A percentile compares a stretch with the other conserved stretches of the same genome.
Evolutionary conservation across 176 grass and related monocot genomes (phyloP).

Genomic region (Cenchrus purpureus): DNA sequence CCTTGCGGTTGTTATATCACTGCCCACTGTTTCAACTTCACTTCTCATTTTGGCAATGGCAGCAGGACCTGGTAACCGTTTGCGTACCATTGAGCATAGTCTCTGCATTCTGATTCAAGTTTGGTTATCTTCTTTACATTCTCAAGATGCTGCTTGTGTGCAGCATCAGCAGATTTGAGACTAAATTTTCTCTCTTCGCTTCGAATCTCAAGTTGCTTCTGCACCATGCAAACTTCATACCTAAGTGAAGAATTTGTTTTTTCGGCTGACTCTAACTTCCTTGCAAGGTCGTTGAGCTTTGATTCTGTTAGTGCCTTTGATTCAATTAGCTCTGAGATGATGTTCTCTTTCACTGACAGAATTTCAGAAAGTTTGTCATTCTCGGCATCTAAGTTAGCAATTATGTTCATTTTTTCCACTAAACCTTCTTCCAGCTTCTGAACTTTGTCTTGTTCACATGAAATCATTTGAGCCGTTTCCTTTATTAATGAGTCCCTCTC

Average conservation of each 20-base stretch:
- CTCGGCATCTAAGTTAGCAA: conserved; percentile 64
- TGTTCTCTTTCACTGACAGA: conserved; percentile 61
- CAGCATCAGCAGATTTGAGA: conserved; percentile 81
- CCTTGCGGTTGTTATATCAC: conserved; percentile 31
- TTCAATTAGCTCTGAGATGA: conserved; percentile 65
- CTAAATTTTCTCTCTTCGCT: conserved; percentile 86
- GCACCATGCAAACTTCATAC: conserved; percentile 94
- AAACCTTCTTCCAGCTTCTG: conserved; percentile 60
- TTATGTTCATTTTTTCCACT: conserved; percentile 64
- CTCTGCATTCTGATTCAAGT: conserved; percentile 91
- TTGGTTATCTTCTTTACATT: conserved; percentile 82
- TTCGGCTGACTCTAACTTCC: conserved; percentile 62
- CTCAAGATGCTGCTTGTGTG: conserved; percentile 89
- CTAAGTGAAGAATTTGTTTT: conserved; percentile 77
- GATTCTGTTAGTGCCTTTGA: conserved; percentile 60
- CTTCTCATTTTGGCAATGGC: conserved; percentile 98
- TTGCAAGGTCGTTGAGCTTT: conserved; percentile 51
- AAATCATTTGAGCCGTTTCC: conserved; percentile 66
- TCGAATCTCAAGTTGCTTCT: conserved; percentile 96
- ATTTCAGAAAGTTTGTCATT: conserved; percentile 69
- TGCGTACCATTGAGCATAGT: conserved; percentile 82
- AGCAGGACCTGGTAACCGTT: conserved; percentile 83
- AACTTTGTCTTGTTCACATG: conserved; percentile 74
- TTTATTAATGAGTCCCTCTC: conserved; percentile 68
- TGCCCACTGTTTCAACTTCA: conserved; percentile 73